Conservation (phyloP, 1,284 basidiomycete species). For the Fomitopsis pinicola region DNA sequence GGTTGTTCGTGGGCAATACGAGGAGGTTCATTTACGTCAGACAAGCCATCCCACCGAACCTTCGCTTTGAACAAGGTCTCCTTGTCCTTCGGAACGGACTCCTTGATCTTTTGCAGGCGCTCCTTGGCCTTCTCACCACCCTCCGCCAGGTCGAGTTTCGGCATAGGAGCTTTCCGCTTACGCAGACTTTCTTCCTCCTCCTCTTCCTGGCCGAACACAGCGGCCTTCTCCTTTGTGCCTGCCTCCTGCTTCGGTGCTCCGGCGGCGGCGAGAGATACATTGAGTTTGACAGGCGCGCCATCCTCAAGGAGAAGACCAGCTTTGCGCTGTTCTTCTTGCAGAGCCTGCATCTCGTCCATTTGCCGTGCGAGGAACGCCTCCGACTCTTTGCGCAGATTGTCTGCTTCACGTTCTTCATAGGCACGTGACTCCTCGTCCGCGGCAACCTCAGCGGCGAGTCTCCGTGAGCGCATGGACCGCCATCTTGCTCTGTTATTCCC, state of each 20-base stretch:
- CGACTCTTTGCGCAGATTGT: conserved; percentile 79
- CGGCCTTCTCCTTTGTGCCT: conserved; percentile 43
- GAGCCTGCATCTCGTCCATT: conserved; percentile 86
- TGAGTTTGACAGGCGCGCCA: conserved; percentile 81
- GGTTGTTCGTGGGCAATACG: neutral
- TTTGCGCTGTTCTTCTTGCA: conserved; percentile 84
- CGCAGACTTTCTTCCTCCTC: conserved; percentile 65
- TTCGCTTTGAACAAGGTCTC: conserved; percentile 74
- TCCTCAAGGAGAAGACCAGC: conserved; percentile 88
- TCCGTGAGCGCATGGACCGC: conserved; percentile 64
- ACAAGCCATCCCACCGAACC: conserved; percentile 84
- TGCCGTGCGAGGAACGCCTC: conserved; percentile 86
- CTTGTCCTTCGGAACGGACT: conserved; percentile 66
- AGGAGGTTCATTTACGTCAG: conserved; percentile 58
- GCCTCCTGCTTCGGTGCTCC: conserved; percentile 44
- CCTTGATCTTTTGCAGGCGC: conserved; percentile 69
- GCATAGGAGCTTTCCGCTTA: conserved; percentile 76
- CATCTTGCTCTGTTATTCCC: conserved; percentile 54
- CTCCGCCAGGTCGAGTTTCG: conserved; percentile 85
- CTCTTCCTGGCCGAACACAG: conserved; percentile 77
- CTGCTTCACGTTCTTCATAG: conserved; percentile 80
- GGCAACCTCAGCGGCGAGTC: conserved; percentile 69
- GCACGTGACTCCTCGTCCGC: conserved; percentile 79
- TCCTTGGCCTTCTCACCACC: conserved; percentile 73
- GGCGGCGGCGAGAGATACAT: conserved; percentile 58